These are phyloP conservation scores for Verticillium nubilum DNA, from an alignment of 2,329 filamentous ascomycete species.

Conservation along the genomic window DNA sequence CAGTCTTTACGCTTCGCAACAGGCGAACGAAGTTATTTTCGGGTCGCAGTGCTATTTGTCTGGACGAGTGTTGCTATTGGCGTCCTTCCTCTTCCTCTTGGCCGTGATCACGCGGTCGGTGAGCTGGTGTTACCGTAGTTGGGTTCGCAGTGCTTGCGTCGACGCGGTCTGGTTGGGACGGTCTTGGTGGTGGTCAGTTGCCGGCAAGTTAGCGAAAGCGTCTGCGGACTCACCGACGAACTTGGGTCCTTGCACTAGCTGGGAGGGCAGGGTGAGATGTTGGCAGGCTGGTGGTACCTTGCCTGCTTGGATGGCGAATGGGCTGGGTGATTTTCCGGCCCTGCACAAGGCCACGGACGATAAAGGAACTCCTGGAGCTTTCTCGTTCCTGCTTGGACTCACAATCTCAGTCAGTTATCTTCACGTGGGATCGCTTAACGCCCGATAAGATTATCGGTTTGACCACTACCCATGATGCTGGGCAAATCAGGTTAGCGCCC, in stretches of 20 bases:
- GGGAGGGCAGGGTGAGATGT: not conserved
- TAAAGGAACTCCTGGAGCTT: not conserved
- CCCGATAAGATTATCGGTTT: not conserved
- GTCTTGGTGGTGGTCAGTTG: too few relatives aligned
- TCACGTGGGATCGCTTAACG: not conserved
- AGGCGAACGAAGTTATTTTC: not conserved
- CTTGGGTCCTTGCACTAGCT: not conserved
- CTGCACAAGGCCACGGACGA: not conserved
- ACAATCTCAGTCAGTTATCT: not conserved
- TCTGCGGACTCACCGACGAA: not conserved
- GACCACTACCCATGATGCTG: too few relatives aligned
- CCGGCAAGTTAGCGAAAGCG: too few relatives aligned
- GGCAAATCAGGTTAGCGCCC: too few relatives aligned
- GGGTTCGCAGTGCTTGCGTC: not conserved
- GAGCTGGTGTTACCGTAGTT: not conserved
- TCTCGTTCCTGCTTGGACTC: not conserved
- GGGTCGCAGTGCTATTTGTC: not conserved
- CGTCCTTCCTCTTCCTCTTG: not conserved
- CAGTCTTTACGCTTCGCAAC: not conserved
- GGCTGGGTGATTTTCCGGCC: not conserved
- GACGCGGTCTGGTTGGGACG: too few relatives aligned
- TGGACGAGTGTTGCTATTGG: not conserved
- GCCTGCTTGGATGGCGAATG: not conserved
- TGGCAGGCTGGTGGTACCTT: not conserved
- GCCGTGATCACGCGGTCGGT: not conserved